phyloP scores from a whole-genome alignment of 306 rosid species.

The Malus fusca region DNA sequence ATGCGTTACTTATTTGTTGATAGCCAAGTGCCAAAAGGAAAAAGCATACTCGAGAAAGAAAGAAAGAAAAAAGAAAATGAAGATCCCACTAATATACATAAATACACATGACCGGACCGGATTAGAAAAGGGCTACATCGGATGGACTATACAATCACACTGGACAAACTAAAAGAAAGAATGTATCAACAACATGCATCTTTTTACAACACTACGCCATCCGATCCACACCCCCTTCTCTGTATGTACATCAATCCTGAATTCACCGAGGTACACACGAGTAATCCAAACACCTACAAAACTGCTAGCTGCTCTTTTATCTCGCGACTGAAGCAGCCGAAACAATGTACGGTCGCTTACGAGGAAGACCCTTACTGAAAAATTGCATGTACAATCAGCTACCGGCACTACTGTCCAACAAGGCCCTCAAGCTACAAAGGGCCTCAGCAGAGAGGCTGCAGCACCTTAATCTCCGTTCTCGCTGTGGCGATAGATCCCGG shows the following conservation, averaged over 20 bases:
- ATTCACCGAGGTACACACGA: neutral
- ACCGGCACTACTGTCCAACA: constrained; percentile 61
- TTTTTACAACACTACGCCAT: constrained; percentile 29
- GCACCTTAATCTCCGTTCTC: constrained; percentile 53
- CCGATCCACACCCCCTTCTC: constrained; percentile 9
- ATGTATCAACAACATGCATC: constrained; percentile 16
- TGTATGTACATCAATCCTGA: constrained; percentile 42
- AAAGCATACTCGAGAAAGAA: neutral
- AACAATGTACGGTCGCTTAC: constrained; percentile 13
- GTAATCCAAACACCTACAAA: constrained; percentile 25
- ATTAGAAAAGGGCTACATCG: neutral
- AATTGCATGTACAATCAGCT: constrained; percentile 24
- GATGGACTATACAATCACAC: constrained; percentile 4
- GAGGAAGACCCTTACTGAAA: constrained; percentile 18
- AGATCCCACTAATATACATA: neutral
- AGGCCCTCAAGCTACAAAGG: constrained; percentile 72
- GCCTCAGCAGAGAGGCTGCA: constrained; percentile 91
- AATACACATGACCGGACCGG: neutral
- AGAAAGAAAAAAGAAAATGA: neutral
- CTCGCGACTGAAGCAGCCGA: constrained; percentile 54
- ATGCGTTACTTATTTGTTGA: neutral
- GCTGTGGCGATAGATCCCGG: constrained; percentile 36
- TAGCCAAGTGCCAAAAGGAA: neutral
- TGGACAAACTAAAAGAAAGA: constrained; percentile 19
- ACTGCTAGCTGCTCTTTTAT: constrained; percentile 47